These are phyloP conservation scores for Lasiosphaeris hirsuta DNA, from an alignment of 495 filamentous ascomycete species.

Conservation along the genomic window DNA sequence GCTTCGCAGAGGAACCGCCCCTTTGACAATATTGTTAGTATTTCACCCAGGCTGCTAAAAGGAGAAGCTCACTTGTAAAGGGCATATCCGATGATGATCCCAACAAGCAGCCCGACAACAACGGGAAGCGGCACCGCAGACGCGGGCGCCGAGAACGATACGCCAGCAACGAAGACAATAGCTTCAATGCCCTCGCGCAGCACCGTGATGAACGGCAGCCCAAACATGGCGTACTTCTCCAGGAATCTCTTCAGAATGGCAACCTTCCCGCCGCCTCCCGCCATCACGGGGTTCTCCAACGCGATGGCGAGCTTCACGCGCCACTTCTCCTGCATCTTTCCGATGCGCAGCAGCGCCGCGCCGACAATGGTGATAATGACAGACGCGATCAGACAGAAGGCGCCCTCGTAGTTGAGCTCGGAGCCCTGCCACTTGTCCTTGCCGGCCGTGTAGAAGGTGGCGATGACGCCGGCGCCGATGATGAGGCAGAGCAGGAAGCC, in stretches of 20 bases:
- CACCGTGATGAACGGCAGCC: slow-evolving; percentile 79
- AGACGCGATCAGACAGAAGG: slow-evolving; percentile 65
- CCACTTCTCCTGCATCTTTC: slow-evolving; percentile 85
- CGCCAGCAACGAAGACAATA: slow-evolving; percentile 77
- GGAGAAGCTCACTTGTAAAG: slow-evolving; percentile 66
- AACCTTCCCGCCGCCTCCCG: slow-evolving; percentile 19
- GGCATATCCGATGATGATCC: slow-evolving; percentile 60
- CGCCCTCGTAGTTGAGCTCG: slow-evolving; percentile 77
- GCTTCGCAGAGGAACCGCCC: slow-evolving; percentile 52
- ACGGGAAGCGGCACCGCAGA: slow-evolving; percentile 71
- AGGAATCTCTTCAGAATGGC: slow-evolving; percentile 58
- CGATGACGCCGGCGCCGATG: slow-evolving; percentile 72
- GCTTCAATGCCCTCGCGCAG: slow-evolving; percentile 79
- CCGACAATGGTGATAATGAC: slow-evolving; percentile 79
- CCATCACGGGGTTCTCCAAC: slow-evolving; percentile 51
- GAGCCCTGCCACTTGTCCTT: slow-evolving; percentile 60
- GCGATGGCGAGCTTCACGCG: slow-evolving; percentile 68
- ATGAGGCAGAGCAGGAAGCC: slow-evolving; percentile 66
- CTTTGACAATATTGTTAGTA: slow-evolving; percentile 23
- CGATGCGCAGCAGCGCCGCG: slow-evolving; percentile 72
- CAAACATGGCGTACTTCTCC: slow-evolving; percentile 79
- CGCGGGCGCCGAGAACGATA: slow-evolving; percentile 70
- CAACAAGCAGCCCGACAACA: slow-evolving; percentile 62
- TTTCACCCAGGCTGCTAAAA: not conserved
- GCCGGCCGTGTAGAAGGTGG: slow-evolving; percentile 71